A percentile compares a stretch with the other conserved stretches of the same genome.
Conservation (phyloP, 2,329 filamentous ascomycete genomes). For the Septoria petroselini region DNA sequence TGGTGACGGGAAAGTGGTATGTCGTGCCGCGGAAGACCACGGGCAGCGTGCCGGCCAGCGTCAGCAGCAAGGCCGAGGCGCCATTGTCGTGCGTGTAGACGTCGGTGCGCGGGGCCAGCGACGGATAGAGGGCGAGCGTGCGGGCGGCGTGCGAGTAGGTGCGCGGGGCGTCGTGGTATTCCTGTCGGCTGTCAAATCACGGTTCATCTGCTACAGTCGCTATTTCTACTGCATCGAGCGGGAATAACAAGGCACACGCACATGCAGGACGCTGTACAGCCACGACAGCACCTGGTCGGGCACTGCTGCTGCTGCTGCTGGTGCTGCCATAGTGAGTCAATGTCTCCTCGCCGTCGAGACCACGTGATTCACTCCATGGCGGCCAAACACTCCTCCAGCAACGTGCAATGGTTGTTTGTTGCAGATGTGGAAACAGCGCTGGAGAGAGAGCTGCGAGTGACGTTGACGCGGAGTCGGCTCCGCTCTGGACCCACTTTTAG, state of each 20-base stretch:
- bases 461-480: too few relatives aligned
- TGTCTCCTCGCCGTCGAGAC: too few relatives aligned
- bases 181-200: conserved; percentile 60
- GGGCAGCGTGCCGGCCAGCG: conserved; percentile 83
- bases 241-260: conserved; percentile 47
- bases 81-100: conserved; percentile 95
- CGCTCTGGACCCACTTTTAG: too few relatives aligned
- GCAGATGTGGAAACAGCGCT: too few relatives aligned
- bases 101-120: conserved; percentile 81
- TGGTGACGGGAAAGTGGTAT: conserved; percentile 84
- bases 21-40: conserved; percentile 82
- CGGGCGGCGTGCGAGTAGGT: conserved; percentile 90
- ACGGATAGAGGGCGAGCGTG: conserved; percentile 72
- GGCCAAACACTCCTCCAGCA: too few relatives aligned
- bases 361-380: too few relatives aligned
- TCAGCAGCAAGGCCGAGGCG: conserved; percentile 77
- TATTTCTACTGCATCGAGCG: too few relatives aligned
- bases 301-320: conserved; percentile 53
- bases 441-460: too few relatives aligned
- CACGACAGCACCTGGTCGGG: conserved; percentile 89
- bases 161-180: conserved; percentile 89
- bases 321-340: conserved; percentile 7
- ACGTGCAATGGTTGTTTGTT: too few relatives aligned
- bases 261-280: conserved; percentile 79
- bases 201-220: too few relatives aligned